Conservation (phyloP, 1,284 basidiomycete species). For the Quambalaria eucalypti region DNA sequence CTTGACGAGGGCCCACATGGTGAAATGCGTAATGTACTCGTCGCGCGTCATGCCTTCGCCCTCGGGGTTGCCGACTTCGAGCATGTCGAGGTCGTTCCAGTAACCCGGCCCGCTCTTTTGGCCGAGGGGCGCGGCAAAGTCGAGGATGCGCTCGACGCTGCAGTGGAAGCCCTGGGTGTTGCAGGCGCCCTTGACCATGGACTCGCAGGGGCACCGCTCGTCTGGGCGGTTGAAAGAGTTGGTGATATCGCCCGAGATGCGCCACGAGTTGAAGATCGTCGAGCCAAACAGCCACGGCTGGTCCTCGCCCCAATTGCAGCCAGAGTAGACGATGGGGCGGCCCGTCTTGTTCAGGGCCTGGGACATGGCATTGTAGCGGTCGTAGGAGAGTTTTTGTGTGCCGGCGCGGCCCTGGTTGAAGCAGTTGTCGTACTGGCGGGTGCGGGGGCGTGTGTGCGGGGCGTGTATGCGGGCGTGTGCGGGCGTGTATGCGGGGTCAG, state of each 20-base stretch:
- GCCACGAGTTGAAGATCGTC: constrained; percentile 52
- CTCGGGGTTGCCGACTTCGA: constrained; percentile 20
- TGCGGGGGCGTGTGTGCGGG: no score
- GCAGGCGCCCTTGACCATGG: neutral
- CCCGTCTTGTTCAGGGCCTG: constrained; percentile 53
- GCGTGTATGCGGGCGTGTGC: no score
- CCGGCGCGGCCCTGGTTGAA: constrained; percentile 50
- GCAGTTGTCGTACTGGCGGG: constrained; percentile 46
- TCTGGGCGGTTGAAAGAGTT: constrained; percentile 47
- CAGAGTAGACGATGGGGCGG: constrained; percentile 52
- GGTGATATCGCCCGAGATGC: constrained; percentile 39
- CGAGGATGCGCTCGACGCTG: constrained; percentile 20
- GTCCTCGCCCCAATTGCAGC: constrained; percentile 51
- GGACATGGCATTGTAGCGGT: constrained; percentile 54
- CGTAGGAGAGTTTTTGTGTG: constrained; percentile 49
- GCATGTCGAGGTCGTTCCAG: constrained; percentile 37
- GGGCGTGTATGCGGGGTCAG: no score
- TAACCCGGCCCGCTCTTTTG: constrained; percentile 22
- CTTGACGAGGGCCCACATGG: constrained; percentile 39
- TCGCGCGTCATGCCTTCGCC: constrained; percentile 18
- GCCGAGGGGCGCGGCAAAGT: constrained; percentile 24
- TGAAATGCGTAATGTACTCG: constrained; percentile 36
- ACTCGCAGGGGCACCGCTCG: constrained; percentile 49
- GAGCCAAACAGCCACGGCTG: constrained; percentile 28
- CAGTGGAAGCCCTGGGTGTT: constrained; percentile 15